These are phyloP conservation scores for Naganishia kalamii DNA, from an alignment of 768 basidiomycete species.

Conservation along the genomic window DNA sequence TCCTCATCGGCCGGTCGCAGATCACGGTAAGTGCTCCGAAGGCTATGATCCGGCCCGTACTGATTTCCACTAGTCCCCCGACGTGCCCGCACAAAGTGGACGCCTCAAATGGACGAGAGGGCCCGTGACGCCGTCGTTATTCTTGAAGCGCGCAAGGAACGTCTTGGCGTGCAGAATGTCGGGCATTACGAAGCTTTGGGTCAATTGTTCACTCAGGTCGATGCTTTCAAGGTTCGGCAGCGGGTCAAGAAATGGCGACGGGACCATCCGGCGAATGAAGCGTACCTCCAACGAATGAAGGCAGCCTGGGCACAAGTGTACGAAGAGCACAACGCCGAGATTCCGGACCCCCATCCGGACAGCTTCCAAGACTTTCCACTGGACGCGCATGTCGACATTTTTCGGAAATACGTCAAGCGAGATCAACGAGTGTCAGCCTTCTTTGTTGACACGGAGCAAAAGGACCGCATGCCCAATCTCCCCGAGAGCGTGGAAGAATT, in stretches of 20 bases:
- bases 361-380: constrained; percentile 71
- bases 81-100: constrained; percentile 71
- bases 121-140: constrained; percentile 69
- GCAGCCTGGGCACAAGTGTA: constrained; percentile 75
- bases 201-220: background rate
- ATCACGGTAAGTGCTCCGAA: background rate
- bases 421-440: constrained; percentile 60
- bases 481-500: constrained; percentile 21
- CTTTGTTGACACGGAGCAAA: constrained; percentile 20
- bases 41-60: too few species aligned
- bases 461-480: constrained; percentile 26
- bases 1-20: background rate
- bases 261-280: constrained; percentile 3
- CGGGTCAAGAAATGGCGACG: constrained; percentile 65
- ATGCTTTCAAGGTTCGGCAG: background rate
- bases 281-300: constrained; percentile 57
- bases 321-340: constrained; percentile 56
- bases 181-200: constrained; percentile 7
- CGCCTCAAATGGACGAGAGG: constrained; percentile 76
- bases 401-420: constrained; percentile 77
- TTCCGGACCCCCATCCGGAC: constrained; percentile 65
- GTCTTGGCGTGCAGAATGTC: background rate
- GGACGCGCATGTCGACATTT: constrained; percentile 70
- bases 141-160: background rate
- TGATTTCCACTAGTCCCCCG: background rate